phyloP scores from a whole-genome alignment of 1,139 yeast species.

The Debaryomyces udenii region DNA sequence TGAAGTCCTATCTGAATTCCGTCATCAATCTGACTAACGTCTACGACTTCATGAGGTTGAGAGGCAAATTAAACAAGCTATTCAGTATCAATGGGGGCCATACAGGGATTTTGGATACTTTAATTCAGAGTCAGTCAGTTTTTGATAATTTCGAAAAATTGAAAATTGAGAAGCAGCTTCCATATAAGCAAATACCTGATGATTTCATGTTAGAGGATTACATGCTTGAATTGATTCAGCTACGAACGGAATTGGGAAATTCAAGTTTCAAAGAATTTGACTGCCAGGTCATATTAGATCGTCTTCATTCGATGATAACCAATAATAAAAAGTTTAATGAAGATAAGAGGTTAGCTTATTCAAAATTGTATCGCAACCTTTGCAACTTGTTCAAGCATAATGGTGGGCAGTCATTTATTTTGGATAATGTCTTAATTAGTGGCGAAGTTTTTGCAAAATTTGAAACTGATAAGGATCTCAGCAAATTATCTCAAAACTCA shows the following conservation, averaged over 20 bases:
- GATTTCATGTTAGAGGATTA: conserved; percentile 40
- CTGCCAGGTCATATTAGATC: conserved; percentile 17
- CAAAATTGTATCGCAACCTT: conserved; percentile 36
- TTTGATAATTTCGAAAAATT: conserved; percentile 28
- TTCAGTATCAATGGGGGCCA: conserved; percentile 34
- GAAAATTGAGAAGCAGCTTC: not conserved
- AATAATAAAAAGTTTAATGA: conserved; percentile 14
- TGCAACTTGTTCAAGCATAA: conserved; percentile 37
- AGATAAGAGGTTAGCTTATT: conserved; percentile 26
- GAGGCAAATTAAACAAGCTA: conserved; percentile 23
- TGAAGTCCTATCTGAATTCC: conserved; percentile 20
- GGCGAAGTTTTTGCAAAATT: conserved; percentile 31
- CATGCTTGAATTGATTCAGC: conserved; percentile 31
- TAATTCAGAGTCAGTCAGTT: conserved; percentile 29
- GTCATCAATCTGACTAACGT: conserved; percentile 22
- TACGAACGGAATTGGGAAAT: conserved; percentile 27
- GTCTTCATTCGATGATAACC: conserved; percentile 17
- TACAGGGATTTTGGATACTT: conserved; percentile 37
- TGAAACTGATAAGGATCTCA: conserved; percentile 22
- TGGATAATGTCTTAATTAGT: conserved; percentile 40
- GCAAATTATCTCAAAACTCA: conserved; percentile 14
- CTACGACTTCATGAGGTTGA: conserved; percentile 24
- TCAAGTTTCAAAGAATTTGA: conserved; percentile 20
- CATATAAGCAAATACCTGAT: conserved; percentile 43
- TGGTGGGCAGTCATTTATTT: conserved; percentile 33